These are phyloP conservation scores for Scytalidium sp. DNA, from an alignment of 2,329 filamentous ascomycete species.

Conservation along the genomic window DNA sequence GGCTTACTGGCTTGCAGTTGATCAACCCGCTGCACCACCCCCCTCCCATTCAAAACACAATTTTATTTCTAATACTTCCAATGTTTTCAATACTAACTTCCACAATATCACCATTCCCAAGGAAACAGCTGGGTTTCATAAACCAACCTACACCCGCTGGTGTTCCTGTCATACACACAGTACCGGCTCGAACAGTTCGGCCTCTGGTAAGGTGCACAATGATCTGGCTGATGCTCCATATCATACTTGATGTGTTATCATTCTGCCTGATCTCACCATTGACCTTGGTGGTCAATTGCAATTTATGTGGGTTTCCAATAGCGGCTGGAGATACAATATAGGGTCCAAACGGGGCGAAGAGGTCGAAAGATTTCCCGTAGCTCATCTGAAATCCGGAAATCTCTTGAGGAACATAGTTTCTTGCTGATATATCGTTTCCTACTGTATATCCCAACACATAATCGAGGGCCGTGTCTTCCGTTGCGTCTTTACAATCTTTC, in stretches of 20 bases:
- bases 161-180: conserved; percentile 62
- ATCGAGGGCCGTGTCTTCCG: conserved; percentile 8
- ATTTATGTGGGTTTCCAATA: conserved; percentile 51
- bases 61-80: conserved; percentile 51
- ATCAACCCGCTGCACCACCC: too few species aligned
- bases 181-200: conserved; percentile 56
- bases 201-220: conserved; percentile 55
- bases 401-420: background rate
- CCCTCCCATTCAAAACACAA: conserved; percentile 40
- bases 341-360: conserved; percentile 54
- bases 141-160: conserved; percentile 31
- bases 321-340: conserved; percentile 57
- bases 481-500: conserved; percentile 5
- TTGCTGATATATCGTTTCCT: conserved; percentile 51
- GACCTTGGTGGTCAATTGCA: conserved; percentile 52
- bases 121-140: conserved; percentile 58
- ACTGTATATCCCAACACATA: conserved; percentile 37
- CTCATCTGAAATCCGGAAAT: conserved; percentile 30
- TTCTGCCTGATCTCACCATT: conserved; percentile 55
- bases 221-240: conserved; percentile 54
- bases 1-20: too few species aligned
- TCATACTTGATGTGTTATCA: conserved; percentile 46
- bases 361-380: too few species aligned
- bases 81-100: conserved; percentile 64
- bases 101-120: conserved; percentile 65